A percentile compares a stretch with the other conserved stretches of the same genome.
phyloP scores from a whole-genome alignment of 1,139 yeast genomes.

The Spathaspora sp. region DNA sequence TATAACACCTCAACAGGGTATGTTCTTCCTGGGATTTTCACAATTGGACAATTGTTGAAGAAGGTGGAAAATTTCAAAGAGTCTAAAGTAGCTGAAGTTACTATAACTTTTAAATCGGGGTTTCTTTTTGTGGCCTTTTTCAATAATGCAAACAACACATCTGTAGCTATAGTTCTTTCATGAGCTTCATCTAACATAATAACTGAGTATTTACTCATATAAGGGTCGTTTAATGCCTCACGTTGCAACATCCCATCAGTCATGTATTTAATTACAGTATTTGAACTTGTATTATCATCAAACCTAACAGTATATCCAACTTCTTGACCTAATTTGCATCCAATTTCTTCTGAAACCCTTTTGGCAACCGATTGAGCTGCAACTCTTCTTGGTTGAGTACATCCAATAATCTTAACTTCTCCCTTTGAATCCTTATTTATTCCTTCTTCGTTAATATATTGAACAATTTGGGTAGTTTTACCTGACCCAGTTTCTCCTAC shows the following conservation, averaged over 20 bases:
- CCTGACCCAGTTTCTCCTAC: conserved; percentile 53
- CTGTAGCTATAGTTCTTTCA: conserved; percentile 93
- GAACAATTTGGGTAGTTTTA: conserved; percentile 43
- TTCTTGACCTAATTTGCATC: conserved; percentile 63
- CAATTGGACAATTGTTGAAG: conserved; percentile 76
- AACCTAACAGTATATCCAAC: conserved; percentile 90
- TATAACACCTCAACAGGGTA: conserved; percentile 83
- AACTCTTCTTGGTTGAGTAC: conserved; percentile 95
- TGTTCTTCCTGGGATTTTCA: conserved; percentile 85
- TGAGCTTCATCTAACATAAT: conserved; percentile 95
- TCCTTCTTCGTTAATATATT: conserved; percentile 41
- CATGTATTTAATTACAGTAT: conserved; percentile 68
- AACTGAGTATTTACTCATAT: conserved; percentile 71
- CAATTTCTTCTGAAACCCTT: conserved; percentile 84
- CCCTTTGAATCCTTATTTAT: conserved; percentile 22
- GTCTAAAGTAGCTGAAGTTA: conserved; percentile 93
- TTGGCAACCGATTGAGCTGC: conserved; percentile 95
- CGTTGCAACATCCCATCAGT: conserved; percentile 93
- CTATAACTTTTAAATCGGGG: conserved; percentile 75
- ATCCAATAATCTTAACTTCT: conserved; percentile 53
- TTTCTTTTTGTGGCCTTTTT: conserved; percentile 69
- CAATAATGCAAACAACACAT: conserved; percentile 81
- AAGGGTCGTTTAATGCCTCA: conserved; percentile 77
- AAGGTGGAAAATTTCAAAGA: conserved; percentile 77
- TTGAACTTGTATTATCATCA: conserved; percentile 64